Evolutionary conservation across 495 filamentous ascomycete genomes (phyloP).

Genomic region (Emericellopsis terricola): DNA sequence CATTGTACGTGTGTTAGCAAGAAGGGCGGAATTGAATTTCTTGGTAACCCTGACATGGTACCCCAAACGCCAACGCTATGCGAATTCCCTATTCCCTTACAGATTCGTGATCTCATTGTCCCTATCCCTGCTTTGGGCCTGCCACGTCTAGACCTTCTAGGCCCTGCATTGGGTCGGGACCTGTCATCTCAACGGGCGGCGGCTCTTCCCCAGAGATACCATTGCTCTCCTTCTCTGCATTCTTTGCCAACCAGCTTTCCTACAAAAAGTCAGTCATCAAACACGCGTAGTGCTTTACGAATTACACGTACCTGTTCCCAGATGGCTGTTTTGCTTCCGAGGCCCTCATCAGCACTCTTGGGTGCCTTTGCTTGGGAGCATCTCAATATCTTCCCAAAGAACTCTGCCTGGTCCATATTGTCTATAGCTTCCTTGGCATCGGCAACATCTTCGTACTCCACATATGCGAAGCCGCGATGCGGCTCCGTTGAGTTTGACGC

Average conservation of each 20-base stretch:
- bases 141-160: constrained; percentile 86
- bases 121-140: constrained; percentile 66
- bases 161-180: constrained; percentile 87
- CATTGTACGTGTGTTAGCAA: too few relatives aligned
- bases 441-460: constrained; percentile 73
- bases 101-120: not conserved
- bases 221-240: constrained; percentile 83
- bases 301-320: constrained; percentile 88
- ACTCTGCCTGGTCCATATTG: constrained; percentile 95
- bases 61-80: constrained; percentile 27
- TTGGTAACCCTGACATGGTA: not conserved
- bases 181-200: constrained; percentile 28
- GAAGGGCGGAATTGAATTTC: not conserved
- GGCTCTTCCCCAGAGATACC: constrained; percentile 45
- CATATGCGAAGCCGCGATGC: constrained; percentile 90
- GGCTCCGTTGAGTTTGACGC: constrained; percentile 44
- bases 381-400: constrained; percentile 86
- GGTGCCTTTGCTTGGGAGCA: constrained; percentile 84
- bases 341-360: constrained; percentile 68
- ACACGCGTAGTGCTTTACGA: too few relatives aligned
- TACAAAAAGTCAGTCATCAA: too few relatives aligned
- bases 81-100: constrained; percentile 5
- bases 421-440: constrained; percentile 94
- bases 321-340: constrained; percentile 88
- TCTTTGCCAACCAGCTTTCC: constrained; percentile 86